These are phyloP conservation scores for Daldinia bambusicola DNA, from an alignment of 495 filamentous ascomycete genomes.

Conservation along the genomic window DNA sequence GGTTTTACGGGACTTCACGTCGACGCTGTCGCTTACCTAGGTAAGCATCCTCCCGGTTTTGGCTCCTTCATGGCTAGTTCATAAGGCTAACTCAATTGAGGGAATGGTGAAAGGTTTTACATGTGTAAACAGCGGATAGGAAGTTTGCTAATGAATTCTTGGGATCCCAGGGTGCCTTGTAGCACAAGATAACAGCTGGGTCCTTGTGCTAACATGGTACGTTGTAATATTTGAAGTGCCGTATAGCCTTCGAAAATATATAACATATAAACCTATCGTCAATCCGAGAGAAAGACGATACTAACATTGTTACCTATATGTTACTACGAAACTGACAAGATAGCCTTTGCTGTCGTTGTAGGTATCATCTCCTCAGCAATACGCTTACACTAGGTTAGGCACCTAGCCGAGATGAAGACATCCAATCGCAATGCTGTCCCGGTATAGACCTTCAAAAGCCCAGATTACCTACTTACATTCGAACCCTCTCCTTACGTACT, in stretches of 20 bases:
- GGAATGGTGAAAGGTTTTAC: no score
- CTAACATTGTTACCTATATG: background rate
- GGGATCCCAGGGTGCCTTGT: background rate
- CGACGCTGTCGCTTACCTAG: background rate
- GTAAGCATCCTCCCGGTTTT: background rate
- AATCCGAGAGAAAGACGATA: background rate
- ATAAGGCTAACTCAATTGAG: no score
- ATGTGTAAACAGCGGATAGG: no score
- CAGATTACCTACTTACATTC: background rate
- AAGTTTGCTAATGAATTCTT: background rate
- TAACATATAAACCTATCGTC: background rate
- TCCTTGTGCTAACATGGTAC: background rate
- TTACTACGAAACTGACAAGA: background rate
- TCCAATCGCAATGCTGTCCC: conserved; percentile 33
- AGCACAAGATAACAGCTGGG: conserved; percentile 1
- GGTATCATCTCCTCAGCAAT: background rate
- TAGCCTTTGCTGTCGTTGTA: no score
- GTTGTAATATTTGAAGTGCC: background rate
- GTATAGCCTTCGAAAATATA: background rate
- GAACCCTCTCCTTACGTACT: background rate
- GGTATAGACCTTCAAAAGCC: background rate
- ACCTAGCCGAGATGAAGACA: background rate
- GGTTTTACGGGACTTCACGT: background rate
- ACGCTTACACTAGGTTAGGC: background rate
- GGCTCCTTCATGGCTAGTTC: background rate